Evolutionary conservation across 257 asterid species (phyloP), one percentile per base, ranked within the genome.

Genomic region (Nyctanthes arbortristis): DNA sequence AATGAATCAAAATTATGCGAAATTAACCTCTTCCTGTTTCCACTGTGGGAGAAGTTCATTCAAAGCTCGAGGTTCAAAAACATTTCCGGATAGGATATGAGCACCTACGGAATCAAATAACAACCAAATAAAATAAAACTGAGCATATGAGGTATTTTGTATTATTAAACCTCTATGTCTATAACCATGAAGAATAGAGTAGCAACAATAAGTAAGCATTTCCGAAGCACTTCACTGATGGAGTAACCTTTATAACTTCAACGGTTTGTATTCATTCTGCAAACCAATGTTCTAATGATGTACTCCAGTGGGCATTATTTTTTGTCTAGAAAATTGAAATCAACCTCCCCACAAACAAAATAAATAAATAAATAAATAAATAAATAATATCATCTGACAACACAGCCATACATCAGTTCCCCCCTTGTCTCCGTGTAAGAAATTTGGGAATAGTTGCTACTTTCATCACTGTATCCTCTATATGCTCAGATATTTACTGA

Each of bases 61-160:
- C 84, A 94, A 73, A 16, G 96, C 95, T 61, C 97, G 89, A 28
- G 97, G 90, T 84, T 94, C 97, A 65, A 91, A 94, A 77, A 94
- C 96, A 73, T 94, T 94, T 37, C 99, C 99, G 1, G 99, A 94
- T 78, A 94, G 56, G 70, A 94, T 81, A 85, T 94, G 99, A 81
- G 94, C 96, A 79, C 98, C 98, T 93, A 72, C 7, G 60, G 47
- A 63, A 69, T 47, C 68, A 66, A 78, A 56, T n/a, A 70, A 70
- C 18, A 62, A 66, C 24, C 63, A 65, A 11, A 57, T 58, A 18
- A 31, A 22, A 18, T 49, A n/a, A 8, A 49, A 20, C 57, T 49
- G 57, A 49, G 12, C 57, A 5, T n/a, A 11, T 16, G 7, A 49
- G 25, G 74, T 59, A 52, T 28, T 62, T 24, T 24, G 35, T 40